A percentile compares a stretch with the other conserved stretches of the same genome.
Conservation (phyloP, 495 filamentous ascomycete species). For the Neurospora pannonica region DNA sequence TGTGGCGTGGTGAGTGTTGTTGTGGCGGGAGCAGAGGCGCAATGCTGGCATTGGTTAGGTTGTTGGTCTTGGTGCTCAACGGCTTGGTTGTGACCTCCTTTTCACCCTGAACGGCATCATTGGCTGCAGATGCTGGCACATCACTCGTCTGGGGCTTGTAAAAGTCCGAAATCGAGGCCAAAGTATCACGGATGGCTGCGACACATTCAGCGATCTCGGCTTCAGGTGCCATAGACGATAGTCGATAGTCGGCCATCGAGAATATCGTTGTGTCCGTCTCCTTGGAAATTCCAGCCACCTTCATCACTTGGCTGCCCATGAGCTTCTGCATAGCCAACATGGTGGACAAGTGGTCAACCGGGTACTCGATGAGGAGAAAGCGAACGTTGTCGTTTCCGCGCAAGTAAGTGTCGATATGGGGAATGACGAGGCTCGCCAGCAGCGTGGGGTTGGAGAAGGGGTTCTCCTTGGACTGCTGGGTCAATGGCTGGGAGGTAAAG, state of each 20-base stretch:
- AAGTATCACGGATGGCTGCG: constrained; percentile 29
- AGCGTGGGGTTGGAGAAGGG: constrained; percentile 34
- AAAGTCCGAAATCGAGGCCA: constrained; percentile 24
- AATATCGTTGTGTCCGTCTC: constrained; percentile 18
- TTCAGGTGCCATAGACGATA: constrained; percentile 30
- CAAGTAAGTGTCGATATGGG: constrained; percentile 37
- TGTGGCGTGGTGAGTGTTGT: neutral
- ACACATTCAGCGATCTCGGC: constrained; percentile 31
- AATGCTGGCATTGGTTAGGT: neutral
- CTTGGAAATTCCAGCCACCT: constrained; percentile 34
- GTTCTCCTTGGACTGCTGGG: constrained; percentile 35
- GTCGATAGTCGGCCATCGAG: constrained; percentile 32
- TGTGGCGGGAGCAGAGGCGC: neutral
- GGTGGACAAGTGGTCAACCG: constrained; percentile 35
- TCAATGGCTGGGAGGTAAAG: constrained; percentile 33
- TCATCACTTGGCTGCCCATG: constrained; percentile 32
- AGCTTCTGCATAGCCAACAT: constrained; percentile 33
- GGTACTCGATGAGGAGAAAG: constrained; percentile 39
- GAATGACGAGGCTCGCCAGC: constrained; percentile 35
- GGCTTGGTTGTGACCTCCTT: neutral
- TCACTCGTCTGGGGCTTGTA: constrained; percentile 24
- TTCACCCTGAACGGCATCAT: neutral
- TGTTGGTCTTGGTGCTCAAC: neutral
- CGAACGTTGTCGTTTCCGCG: constrained; percentile 26
- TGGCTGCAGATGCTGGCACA: neutral